Evolutionary conservation across 129 eudicot genomes (phyloP).

Genomic region (Centrapalus pauciflorus): DNA sequence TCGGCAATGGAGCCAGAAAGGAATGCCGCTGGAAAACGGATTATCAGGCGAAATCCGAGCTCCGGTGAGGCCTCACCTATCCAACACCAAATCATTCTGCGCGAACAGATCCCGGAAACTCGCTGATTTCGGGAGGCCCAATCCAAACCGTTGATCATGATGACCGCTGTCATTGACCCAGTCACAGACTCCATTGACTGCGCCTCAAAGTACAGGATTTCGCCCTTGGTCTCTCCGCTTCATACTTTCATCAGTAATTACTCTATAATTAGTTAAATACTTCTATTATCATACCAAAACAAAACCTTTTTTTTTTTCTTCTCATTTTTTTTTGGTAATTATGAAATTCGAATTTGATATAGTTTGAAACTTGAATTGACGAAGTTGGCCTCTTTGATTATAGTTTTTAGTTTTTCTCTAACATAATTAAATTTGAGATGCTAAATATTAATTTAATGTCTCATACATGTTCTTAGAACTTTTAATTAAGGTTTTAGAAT

Average conservation of each 20-base stretch:
- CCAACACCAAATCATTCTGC: constrained; percentile 44
- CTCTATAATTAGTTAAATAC: not conserved
- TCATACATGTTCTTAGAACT: not conserved
- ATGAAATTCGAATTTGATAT: not conserved
- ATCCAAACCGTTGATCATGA: constrained; percentile 33
- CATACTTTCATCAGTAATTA: not conserved
- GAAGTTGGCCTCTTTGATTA: constrained; percentile 1
- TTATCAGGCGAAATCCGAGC: constrained; percentile 43
- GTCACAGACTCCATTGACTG: constrained; percentile 13
- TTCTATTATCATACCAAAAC: not conserved
- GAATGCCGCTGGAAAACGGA: constrained; percentile 38
- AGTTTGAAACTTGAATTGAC: constrained; percentile 12
- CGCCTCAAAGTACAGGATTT: constrained; percentile 33
- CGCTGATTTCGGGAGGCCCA: constrained; percentile 73
- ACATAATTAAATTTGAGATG: not conserved
- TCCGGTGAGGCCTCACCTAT: constrained; percentile 44
- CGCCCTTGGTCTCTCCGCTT: constrained; percentile 21
- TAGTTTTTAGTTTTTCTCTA: not conserved
- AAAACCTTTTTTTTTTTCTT: not conserved
- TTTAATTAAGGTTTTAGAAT: not conserved
- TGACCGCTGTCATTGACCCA: constrained; percentile 40
- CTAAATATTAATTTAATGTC: not conserved
- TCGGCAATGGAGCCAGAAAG: constrained; percentile 56
- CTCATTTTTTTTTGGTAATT: constrained; percentile 12
- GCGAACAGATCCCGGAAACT: constrained; percentile 73